A percentile compares a stretch with the other conserved stretches of the same genome.
Conservation (phyloP, 345 rosid species). For the Dipteronia sinensis region DNA sequence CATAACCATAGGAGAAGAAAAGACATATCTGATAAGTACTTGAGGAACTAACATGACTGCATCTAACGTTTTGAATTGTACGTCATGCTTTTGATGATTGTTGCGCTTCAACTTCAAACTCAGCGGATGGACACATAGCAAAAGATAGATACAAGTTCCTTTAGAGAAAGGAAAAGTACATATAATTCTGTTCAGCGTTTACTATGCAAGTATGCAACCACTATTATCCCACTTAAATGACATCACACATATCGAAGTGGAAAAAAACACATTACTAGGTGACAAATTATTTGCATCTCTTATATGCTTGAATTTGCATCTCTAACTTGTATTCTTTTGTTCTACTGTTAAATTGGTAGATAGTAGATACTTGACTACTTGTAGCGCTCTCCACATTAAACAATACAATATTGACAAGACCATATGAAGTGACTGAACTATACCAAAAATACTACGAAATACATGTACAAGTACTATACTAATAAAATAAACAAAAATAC, state of each 20-base stretch:
- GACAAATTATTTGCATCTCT: neutral
- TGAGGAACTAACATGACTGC: slow-evolving; percentile 2
- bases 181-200: neutral
- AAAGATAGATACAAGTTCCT: neutral
- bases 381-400: neutral
- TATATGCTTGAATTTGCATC: neutral
- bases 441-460: neutral
- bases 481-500: neutral
- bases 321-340: neutral
- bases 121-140: neutral
- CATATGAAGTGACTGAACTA: neutral
- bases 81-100: neutral
- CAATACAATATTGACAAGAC: neutral
- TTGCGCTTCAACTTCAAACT: slow-evolving; percentile 1
- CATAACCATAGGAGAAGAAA: slow-evolving; percentile 25
- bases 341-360: neutral
- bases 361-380: neutral
- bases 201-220: neutral
- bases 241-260: neutral
- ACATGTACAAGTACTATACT: neutral
- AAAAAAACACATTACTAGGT: neutral
- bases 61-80: neutral
- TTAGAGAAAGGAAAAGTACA: neutral
- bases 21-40: slow-evolving; percentile 1
- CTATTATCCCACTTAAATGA: neutral